Evolutionary conservation across 441 rosid genomes (phyloP).

Genomic region (Brassica hybrid): DNA sequence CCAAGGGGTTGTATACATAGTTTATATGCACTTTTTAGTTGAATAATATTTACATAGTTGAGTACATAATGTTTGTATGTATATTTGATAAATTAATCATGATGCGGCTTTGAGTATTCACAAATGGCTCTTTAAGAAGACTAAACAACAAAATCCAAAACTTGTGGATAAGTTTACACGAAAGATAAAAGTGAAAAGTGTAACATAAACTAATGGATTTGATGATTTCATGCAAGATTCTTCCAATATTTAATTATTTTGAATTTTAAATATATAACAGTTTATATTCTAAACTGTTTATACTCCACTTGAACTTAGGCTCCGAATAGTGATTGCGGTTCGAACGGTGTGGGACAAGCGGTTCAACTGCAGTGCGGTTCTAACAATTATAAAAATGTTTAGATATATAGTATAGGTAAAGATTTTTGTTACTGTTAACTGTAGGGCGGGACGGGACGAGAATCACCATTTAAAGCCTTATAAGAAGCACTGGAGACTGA

Average conservation of each 20-base stretch:
- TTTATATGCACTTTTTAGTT: slow-evolving; percentile 22
- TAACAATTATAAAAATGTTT: too few species aligned
- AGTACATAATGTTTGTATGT: slow-evolving; percentile 16
- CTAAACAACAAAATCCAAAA: slow-evolving; percentile 37
- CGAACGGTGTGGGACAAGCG: too few species aligned
- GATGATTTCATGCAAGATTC: slow-evolving; percentile 42
- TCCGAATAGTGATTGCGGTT: too few species aligned
- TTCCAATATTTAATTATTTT: slow-evolving; percentile 2
- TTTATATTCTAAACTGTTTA: slow-evolving; percentile 19
- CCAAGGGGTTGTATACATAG: not conserved
- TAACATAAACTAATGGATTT: slow-evolving; percentile 35
- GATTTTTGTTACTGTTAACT: not conserved
- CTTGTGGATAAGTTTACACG: slow-evolving; percentile 34
- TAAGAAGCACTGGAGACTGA: slow-evolving; percentile 33
- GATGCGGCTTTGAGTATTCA: slow-evolving; percentile 23
- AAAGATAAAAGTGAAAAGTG: slow-evolving; percentile 40
- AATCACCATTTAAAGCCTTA: too few species aligned
- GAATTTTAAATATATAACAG: slow-evolving; percentile 7
- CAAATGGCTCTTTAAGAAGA: slow-evolving; percentile 41
- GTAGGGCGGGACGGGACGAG: too few species aligned
- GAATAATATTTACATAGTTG: not conserved
- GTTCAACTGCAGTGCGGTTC: too few species aligned
- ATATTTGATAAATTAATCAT: slow-evolving; percentile 19
- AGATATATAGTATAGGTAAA: too few species aligned
- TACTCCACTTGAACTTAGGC: slow-evolving; percentile 29